Evolutionary conservation across 2,329 filamentous ascomycete species (phyloP).

Genomic region (Aspergillus sp.): DNA sequence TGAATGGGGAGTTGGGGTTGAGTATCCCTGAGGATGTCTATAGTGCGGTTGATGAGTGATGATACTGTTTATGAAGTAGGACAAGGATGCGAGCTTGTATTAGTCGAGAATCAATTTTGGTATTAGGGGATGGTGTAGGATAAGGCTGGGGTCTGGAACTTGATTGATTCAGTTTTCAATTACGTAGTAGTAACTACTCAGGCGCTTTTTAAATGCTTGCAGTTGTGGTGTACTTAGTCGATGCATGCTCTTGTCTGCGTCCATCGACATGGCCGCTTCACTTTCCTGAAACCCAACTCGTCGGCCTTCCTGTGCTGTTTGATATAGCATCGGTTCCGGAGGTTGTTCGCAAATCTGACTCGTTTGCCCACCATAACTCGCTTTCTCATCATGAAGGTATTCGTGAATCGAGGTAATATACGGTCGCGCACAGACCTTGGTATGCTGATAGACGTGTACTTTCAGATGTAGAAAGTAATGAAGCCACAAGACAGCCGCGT

Average conservation of each 20-base stretch:
- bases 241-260: background rate
- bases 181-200: background rate
- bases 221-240: background rate
- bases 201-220: background rate
- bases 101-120: background rate
- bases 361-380: no score
- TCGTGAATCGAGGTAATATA: background rate
- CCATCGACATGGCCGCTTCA: background rate
- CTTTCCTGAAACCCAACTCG: background rate
- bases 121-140: background rate
- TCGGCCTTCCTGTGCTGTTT: background rate
- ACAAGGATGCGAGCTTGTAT: background rate
- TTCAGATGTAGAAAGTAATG: background rate
- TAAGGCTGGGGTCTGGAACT: background rate
- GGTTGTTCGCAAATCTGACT: background rate
- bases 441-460: background rate
- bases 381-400: background rate
- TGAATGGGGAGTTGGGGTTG: conserved; percentile 77
- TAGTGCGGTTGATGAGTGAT: conserved; percentile 29
- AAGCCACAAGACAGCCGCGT: background rate
- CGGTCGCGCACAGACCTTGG: background rate
- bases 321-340: background rate
- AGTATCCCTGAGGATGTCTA: conserved; percentile 55
- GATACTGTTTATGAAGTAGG: background rate
- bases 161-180: background rate